Evolutionary conservation across 257 asterid genomes (phyloP).

Genomic region (Agastache rugosa): DNA sequence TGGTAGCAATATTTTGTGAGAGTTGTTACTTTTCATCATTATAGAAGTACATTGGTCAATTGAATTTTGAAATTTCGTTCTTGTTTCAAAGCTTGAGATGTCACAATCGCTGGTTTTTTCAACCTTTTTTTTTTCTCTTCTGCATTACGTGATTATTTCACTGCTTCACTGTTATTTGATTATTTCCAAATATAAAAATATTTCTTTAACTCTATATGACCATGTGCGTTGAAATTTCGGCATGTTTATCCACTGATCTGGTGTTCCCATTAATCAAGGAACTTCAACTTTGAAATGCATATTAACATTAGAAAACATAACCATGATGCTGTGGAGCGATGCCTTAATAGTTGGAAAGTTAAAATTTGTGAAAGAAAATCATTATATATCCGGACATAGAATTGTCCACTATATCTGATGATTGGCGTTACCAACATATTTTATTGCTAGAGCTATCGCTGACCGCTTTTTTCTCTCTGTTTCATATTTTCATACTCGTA

Average conservation of each 20-base stretch:
- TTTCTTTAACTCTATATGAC: background rate
- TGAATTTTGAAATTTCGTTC: background rate
- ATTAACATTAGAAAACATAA: conserved; percentile 18
- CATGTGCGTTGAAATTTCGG: background rate
- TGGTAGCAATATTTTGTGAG: background rate
- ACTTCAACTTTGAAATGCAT: conserved; percentile 11
- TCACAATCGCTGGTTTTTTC: background rate
- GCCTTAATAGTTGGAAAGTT: background rate
- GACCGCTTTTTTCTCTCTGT: background rate
- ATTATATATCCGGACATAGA: background rate
- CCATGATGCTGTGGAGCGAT: conserved; percentile 8
- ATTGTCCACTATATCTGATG: background rate
- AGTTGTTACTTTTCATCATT: background rate
- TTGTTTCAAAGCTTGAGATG: background rate
- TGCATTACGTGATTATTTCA: background rate
- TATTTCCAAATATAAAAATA: background rate
- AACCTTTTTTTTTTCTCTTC: background rate
- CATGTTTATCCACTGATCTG: background rate
- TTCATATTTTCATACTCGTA: background rate
- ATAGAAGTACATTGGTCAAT: background rate
- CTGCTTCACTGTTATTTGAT: background rate
- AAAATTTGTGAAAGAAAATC: background rate
- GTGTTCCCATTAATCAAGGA: background rate
- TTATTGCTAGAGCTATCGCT: background rate
- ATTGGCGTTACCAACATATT: conserved; percentile 6